phyloP scores from a whole-genome alignment of 441 rosid species.

The Adansonia grandidieri region DNA sequence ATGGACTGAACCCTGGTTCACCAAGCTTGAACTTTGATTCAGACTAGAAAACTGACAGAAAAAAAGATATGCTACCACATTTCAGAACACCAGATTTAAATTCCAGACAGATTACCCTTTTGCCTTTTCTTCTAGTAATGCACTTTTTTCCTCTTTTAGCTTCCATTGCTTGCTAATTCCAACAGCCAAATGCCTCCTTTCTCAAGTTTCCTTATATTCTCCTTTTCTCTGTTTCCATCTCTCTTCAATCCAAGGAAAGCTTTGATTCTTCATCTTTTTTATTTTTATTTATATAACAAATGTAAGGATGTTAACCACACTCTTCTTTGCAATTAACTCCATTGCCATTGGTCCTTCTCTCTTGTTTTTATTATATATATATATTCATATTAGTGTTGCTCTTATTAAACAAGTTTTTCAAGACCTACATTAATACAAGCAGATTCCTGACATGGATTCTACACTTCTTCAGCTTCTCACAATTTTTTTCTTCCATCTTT shows the following conservation, averaged over 20 bases:
- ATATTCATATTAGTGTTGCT: constrained; percentile 30
- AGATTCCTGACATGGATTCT: constrained; percentile 48
- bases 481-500: constrained; percentile 54
- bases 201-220: constrained; percentile 98
- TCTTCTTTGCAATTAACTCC: constrained; percentile 47
- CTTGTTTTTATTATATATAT: constrained; percentile 32
- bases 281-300: constrained; percentile 35
- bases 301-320: constrained; percentile 44
- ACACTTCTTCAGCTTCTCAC: constrained; percentile 41
- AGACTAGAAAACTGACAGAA: too few relatives aligned
- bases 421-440: constrained; percentile 19
- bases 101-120: constrained; percentile 41
- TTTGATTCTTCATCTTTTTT: constrained; percentile 63
- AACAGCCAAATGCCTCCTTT: constrained; percentile 76
- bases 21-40: too few relatives aligned
- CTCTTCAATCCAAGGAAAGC: constrained; percentile 74
- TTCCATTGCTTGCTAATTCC: constrained; percentile 85
- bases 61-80: too few relatives aligned
- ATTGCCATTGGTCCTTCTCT: constrained; percentile 37
- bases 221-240: constrained; percentile 48
- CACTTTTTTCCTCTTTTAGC: constrained; percentile 51
- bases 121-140: constrained; percentile 28
- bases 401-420: constrained; percentile 28
- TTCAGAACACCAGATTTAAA: constrained; percentile 22
- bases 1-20: too few relatives aligned